These are phyloP conservation scores for Diversispora epigaea DNA, from an alignment of 192 early-diverging fungal species.

Conservation along the genomic window DNA sequence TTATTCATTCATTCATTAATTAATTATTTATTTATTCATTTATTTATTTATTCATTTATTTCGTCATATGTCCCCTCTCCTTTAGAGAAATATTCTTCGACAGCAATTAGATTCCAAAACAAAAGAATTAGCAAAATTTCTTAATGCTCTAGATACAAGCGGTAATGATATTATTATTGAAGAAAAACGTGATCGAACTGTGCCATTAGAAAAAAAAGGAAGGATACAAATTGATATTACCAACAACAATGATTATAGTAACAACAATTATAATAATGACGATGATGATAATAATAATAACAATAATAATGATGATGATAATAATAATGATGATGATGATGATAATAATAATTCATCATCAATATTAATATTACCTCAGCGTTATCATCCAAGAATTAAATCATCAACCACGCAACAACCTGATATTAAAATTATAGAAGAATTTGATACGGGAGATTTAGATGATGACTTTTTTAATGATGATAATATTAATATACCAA, in stretches of 20 bases:
- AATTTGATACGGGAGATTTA: constrained; percentile 49
- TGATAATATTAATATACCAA: background rate
- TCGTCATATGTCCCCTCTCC: background rate
- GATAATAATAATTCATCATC: background rate
- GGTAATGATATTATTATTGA: constrained; percentile 35
- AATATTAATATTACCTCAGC: background rate
- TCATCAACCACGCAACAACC: constrained; percentile 22
- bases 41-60: no score
- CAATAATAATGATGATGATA: background rate
- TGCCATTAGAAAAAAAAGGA: constrained; percentile 28
- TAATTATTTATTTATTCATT: no score
- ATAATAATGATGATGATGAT: background rate
- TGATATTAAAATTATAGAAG: constrained; percentile 38
- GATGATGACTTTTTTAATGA: constrained; percentile 53
- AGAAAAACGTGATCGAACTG: constrained; percentile 24
- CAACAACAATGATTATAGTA: no score
- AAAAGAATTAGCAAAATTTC: constrained; percentile 45
- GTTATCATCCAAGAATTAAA: background rate
- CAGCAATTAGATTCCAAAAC: constrained; percentile 59
- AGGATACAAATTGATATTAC: constrained; percentile 20
- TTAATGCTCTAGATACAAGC: constrained; percentile 42
- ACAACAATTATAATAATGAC: no score
- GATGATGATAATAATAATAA: no score
- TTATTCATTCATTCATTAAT: no score
- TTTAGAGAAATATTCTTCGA: constrained; percentile 51